Percentiles rank a stretch among this genome's conserved stretches.
Conservation (phyloP, 805 yeast species). For the Cyberlindnera meyerae region DNA sequence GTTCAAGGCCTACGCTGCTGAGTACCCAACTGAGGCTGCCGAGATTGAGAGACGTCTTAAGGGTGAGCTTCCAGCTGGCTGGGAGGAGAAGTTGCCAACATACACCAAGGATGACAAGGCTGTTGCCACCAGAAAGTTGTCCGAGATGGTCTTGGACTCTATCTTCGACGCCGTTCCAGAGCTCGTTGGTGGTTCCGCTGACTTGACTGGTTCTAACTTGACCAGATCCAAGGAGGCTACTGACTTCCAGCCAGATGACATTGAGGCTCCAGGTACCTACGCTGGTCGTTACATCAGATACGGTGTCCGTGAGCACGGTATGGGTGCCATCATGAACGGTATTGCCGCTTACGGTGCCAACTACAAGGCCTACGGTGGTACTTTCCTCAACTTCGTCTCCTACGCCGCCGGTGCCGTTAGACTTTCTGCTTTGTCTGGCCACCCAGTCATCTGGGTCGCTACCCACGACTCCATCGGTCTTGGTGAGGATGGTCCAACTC, state of each 20-base stretch:
- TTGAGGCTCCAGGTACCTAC: conserved; percentile 78
- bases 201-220: conserved; percentile 93
- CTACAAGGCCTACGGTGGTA: conserved; percentile 90
- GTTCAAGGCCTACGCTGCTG: conserved; percentile 54
- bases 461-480: conserved; percentile 88
- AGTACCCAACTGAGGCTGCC: conserved; percentile 74
- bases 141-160: conserved; percentile 69
- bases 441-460: conserved; percentile 82
- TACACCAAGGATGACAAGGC: conserved; percentile 77
- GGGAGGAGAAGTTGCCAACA: conserved; percentile 74
- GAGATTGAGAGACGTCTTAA: conserved; percentile 75
- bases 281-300: conserved; percentile 91
- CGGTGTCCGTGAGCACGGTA: conserved; percentile 99
- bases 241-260: conserved; percentile 87
- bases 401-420: conserved; percentile 87
- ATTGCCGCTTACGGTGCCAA: conserved; percentile 85
- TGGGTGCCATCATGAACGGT: conserved; percentile 99
- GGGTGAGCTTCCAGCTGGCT: conserved; percentile 74
- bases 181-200: conserved; percentile 97
- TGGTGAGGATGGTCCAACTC: conserved; percentile 94
- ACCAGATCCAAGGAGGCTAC: conserved; percentile 80
- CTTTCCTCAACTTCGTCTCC: conserved; percentile 89
- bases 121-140: conserved; percentile 90
- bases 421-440: conserved; percentile 78
- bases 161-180: conserved; percentile 72